Conservation (phyloP, 2,329 filamentous ascomycete species). For the Fusarium coicis region DNA sequence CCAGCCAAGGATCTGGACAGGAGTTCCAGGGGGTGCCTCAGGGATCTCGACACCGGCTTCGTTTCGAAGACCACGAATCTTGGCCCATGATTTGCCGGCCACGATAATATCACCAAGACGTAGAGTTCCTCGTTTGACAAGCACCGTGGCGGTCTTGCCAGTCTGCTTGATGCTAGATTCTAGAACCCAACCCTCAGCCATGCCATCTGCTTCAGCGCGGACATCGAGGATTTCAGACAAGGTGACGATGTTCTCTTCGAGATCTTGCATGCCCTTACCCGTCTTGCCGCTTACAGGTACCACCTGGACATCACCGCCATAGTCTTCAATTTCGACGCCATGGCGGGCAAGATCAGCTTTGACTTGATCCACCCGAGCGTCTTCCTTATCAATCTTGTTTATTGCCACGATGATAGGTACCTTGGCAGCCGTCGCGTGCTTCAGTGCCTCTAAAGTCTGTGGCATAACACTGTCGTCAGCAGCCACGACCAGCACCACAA, state of each 20-base stretch:
- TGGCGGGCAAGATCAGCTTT: constrained; percentile 87
- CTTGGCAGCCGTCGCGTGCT: constrained; percentile 85
- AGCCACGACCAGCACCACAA: constrained; percentile 94
- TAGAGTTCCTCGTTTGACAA: constrained; percentile 89
- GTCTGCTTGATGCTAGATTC: constrained; percentile 88
- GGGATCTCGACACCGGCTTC: constrained; percentile 79
- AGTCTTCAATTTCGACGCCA: constrained; percentile 93
- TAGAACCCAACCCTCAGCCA: constrained; percentile 91
- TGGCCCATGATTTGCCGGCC: constrained; percentile 88
- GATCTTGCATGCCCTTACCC: constrained; percentile 86
- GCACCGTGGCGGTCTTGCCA: constrained; percentile 87
- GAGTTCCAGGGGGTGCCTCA: constrained; percentile 85
- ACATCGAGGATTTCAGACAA: constrained; percentile 92
- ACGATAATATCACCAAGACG: constrained; percentile 84
- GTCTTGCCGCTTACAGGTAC: constrained; percentile 94
- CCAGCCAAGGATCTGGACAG: constrained; percentile 96
- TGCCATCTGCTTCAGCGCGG: constrained; percentile 79
- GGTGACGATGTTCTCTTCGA: constrained; percentile 90
- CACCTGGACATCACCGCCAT: constrained; percentile 91
- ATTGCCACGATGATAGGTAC: constrained; percentile 98
- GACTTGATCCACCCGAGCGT: constrained; percentile 82
- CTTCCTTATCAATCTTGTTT: constrained; percentile 94
- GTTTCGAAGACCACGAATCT: constrained; percentile 84
- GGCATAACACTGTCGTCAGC: constrained; percentile 98
- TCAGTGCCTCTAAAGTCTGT: constrained; percentile 95